Conservation (phyloP, 2,329 filamentous ascomycete species). For the Phialophora tarda region DNA sequence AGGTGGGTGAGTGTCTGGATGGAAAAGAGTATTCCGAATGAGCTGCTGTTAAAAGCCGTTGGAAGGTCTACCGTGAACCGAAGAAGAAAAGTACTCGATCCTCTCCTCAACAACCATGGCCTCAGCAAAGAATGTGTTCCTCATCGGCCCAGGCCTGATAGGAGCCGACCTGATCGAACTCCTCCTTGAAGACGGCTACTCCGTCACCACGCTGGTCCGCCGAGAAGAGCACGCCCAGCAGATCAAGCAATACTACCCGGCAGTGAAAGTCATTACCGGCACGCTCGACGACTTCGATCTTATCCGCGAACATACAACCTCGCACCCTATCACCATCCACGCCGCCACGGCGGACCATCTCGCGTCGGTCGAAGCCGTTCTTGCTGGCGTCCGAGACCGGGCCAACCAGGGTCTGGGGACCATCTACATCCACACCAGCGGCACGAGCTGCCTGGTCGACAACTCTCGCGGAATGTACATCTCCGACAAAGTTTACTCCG, state of each 20-base stretch:
- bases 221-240: constrained; percentile 26
- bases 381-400: constrained; percentile 51
- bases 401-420: constrained; percentile 46
- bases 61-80: not conserved
- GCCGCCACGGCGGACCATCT: constrained; percentile 57
- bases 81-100: not conserved
- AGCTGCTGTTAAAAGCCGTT: too few relatives aligned
- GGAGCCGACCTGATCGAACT: constrained; percentile 55
- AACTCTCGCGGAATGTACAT: constrained; percentile 44
- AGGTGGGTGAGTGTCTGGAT: too few relatives aligned
- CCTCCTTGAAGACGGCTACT: constrained; percentile 50
- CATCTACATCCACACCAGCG: constrained; percentile 53
- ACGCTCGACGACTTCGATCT: constrained; percentile 49
- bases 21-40: too few relatives aligned
- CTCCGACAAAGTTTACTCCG: constrained; percentile 51
- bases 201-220: constrained; percentile 48
- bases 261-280: constrained; percentile 48
- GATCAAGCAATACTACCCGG: constrained; percentile 39
- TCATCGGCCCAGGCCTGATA: constrained; percentile 35
- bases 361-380: constrained; percentile 52
- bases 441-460: constrained; percentile 51
- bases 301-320: constrained; percentile 46
- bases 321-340: constrained; percentile 54
- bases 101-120: constrained; percentile 15
- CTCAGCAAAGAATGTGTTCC: constrained; percentile 23